Evolutionary conservation across 306 rosid genomes (phyloP), one percentile per base, ranked within the genome.

Genomic region (Pueraria montana): DNA sequence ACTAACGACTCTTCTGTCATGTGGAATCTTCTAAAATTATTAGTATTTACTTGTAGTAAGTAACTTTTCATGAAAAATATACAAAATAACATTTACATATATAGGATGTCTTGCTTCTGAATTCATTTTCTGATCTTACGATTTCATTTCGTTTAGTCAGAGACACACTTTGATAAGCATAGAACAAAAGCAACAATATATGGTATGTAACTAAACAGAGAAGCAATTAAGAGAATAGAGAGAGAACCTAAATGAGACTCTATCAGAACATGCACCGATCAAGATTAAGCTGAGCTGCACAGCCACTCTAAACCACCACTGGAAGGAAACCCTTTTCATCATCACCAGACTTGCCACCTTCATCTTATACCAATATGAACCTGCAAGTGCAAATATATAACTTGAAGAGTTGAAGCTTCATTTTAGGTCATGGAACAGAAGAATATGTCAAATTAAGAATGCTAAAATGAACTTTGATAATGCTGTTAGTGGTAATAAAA

Each of bases 201-300:
- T 38, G 9, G 11, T 8, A 38, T 38, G 43, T 38, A 38, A 38
- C 43, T 38, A 38, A 38, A 6, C 43, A 43, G 14, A 43, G 12
- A 43, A 43, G 14, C 49, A 43, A 11, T 43, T 43, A 43, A 43
- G 49, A 43, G 18, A 49, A 8, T 5, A 55, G 68, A 53, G 67
- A 74, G n/a, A 58, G 67, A 76, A 92, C 94, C 96, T 90, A 30
- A 64, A 43, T 5, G 77, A 50, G 43, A 45, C 46, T 21, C 30
- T 48, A 34, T 67, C 81, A 63, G 85, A 87, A 78, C 20, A 77
- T 3, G 78, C 79, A 74, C 40, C 61, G 8, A 77, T 52, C 45
- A 80, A 49, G 84, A 68, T 6, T 40, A 87, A 61, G 68, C 82
- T 53, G 11, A 88, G 61, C n/a, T 18, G 56, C 8, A 77, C 9